Evolutionary conservation across 116 monocot genomes (phyloP), one percentile per base, ranked within the genome.

Genomic region (Zostera marina): DNA sequence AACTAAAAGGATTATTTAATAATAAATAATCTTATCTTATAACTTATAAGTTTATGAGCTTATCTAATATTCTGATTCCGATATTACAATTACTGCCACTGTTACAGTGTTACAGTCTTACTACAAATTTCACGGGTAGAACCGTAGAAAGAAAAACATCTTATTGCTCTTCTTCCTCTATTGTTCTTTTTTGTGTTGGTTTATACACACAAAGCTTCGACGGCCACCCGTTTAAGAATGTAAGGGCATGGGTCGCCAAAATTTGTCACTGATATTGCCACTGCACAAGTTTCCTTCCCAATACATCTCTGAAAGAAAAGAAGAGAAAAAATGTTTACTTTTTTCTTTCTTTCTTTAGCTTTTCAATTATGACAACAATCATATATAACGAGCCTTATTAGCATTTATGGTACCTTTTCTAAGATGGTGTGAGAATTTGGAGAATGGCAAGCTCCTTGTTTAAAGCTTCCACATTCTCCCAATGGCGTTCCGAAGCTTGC

Each of bases 221-320:
- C 96, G 0, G 85, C 85, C 13, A 85, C 74, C 62, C 68, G 70
- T 68, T 98, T 98, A 72, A 77, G 60, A 42, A 86, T 74, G 47
- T 83, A 83, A 0, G 90, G 96, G 57, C 96, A 98, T 47, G 96
- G 96, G 47, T 98, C 96, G 26, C 96, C 90, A 6, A 98, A 98
- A 58, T 80, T 89, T 46, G 67, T 64, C n/a, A 70, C 44, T 7
- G 98, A 81, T 62, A 90, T 79, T 0, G 85, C 20, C 20, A 98
- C 83, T 0, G 72, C 71, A 58, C 98, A 98, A 54, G 63, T 81
- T 68, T 81, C 56, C 59, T 70, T 66, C 14, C 98, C 98, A 38
- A 98, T 64, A 68, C 98, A 98, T 44, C 61, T 81, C 98, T 98
- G 78, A 11, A 52, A 22, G 32, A 32, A n/a, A n/a, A 20, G 20